Evolutionary conservation across 2,329 filamentous ascomycete genomes (phyloP), one percentile per base, ranked within the genome.

Genomic region (Dendrostoma leiphaemia): DNA sequence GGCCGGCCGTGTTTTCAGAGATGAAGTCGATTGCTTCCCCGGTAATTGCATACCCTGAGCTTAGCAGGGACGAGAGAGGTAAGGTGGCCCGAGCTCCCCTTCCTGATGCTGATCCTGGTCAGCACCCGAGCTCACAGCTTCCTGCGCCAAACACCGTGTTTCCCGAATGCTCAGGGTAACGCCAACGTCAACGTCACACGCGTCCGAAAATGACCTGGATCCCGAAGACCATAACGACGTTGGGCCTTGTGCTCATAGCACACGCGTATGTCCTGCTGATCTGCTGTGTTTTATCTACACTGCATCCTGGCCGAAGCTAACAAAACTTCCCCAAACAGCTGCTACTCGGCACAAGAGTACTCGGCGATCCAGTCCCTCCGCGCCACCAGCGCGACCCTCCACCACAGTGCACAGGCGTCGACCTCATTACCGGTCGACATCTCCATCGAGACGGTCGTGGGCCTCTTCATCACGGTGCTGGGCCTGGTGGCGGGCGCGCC

Each of bases 271-370:
- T 48, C 19, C 17, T 8, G 21, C 19, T n/a, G 26, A 12, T 24
- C 19, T 69, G 47, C 35, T 51, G 32, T 57, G 54, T 26, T 47
- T 40, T 3, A 44, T 40, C 34, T 32, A 40, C 9, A 41, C 21
- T n/a, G n/a, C n/a, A n/a, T n/a, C n/a, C n/a, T n/a, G n/a, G n/a
- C 34, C 43, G 35, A 28, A 47, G 37, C 56, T 65, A 51, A 67
- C 32, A n/a, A 17, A 15, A n/a, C n/a, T n/a, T 8, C 58, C 44
- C 23, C 55, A 45, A 51, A 51, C 68, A 99, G 94, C 60, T 95
- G 92, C 74, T 99, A 97, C 74, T 99, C 94, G 48, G 91, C 92
- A 44, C 89, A 96, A 72, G 94, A 99, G 74, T 90, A 96, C 74
- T 88, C 90, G 6, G 79, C 85, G 21, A 82, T 96, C 47, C 83